Evolutionary conservation across 139 green algal genomes (phyloP).

Genomic region (Axilococcus clingmanii): DNA sequence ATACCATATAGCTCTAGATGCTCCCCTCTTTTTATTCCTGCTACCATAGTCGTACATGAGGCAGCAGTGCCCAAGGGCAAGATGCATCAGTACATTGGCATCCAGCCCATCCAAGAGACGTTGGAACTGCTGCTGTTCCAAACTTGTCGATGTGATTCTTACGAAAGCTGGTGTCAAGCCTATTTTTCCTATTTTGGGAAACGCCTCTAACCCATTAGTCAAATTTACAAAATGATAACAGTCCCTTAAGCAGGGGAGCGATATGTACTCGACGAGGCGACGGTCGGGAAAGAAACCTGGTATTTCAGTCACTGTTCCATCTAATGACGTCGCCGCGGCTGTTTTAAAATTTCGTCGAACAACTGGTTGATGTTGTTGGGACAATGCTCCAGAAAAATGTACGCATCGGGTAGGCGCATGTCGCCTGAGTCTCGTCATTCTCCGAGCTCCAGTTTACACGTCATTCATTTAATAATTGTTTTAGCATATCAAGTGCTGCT

Average conservation of each 20-base stretch:
- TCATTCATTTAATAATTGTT: constrained; percentile 16
- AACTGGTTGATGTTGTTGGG: too few relatives aligned
- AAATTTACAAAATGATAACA: constrained; percentile 52
- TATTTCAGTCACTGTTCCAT: too few relatives aligned
- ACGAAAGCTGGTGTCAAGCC: constrained; percentile 26
- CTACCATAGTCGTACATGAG: constrained; percentile 46
- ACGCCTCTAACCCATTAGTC: constrained; percentile 55
- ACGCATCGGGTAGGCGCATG: too few relatives aligned
- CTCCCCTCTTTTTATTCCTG: constrained; percentile 38
- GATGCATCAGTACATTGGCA: constrained; percentile 37
- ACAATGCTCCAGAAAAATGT: too few relatives aligned
- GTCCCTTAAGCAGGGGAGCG: background rate
- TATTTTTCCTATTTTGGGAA: constrained; percentile 30
- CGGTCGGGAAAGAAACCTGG: background rate
- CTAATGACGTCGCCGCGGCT: too few relatives aligned
- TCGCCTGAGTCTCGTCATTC: too few relatives aligned
- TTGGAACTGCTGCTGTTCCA: constrained; percentile 60
- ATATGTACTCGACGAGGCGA: too few relatives aligned
- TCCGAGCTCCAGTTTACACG: too few relatives aligned
- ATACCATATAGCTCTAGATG: constrained; percentile 59
- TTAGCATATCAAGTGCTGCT: constrained; percentile 46
- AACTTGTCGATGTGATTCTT: constrained; percentile 47
- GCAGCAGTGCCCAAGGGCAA: constrained; percentile 54
- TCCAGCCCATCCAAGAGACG: constrained; percentile 43
- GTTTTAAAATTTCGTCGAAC: too few relatives aligned